A percentile compares a stretch with the other conserved stretches of the same genome.
Conservation (phyloP, 2,329 filamentous ascomycete species). For the Cytospora piceae region DNA sequence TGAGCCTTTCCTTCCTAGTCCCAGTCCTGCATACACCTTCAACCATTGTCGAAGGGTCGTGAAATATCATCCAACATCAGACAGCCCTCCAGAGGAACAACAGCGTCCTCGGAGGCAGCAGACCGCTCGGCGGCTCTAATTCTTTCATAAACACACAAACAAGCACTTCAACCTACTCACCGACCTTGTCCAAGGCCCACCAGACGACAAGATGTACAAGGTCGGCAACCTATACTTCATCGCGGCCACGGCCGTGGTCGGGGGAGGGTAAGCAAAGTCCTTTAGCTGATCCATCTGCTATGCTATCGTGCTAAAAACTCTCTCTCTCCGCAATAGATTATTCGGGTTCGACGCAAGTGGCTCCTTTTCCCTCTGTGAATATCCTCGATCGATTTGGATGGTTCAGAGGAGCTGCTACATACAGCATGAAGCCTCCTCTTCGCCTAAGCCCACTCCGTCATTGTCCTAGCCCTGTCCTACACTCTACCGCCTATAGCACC, state of each 20-base stretch:
- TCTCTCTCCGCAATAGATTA: background rate
- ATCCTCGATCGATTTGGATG: background rate
- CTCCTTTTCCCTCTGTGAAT: background rate
- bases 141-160: background rate
- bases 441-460: too few species aligned
- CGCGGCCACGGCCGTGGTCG: constrained; percentile 48
- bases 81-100: background rate
- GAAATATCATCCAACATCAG: constrained; percentile 1
- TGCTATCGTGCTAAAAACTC: too few species aligned
- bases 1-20: background rate
- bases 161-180: too few species aligned
- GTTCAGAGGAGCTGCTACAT: background rate
- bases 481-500: background rate
- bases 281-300: too few species aligned
- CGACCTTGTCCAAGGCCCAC: constrained; percentile 6
- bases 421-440: background rate
- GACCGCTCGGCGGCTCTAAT: constrained; percentile 6
- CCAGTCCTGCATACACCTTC: constrained; percentile 4
- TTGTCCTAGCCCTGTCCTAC: background rate
- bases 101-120: background rate
- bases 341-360: constrained; percentile 23
- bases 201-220: constrained; percentile 16
- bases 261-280: constrained; percentile 26
- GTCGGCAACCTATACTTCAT: constrained; percentile 49
- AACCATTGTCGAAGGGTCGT: background rate